Evolutionary conservation across 768 basidiomycete species (phyloP).

Genomic region (Udeniomyces megalosporus): DNA sequence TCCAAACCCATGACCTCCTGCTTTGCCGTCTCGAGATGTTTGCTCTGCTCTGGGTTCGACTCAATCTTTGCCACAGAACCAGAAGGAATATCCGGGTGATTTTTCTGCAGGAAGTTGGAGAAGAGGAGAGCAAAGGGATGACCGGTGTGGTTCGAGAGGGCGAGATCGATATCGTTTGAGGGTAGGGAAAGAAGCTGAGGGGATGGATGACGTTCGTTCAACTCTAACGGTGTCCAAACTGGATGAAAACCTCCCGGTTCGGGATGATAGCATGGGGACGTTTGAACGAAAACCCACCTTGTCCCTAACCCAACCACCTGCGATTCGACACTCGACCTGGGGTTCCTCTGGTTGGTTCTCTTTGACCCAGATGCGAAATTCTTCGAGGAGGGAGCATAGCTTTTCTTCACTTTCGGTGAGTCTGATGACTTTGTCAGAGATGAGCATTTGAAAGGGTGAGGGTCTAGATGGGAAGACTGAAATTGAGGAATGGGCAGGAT

Average conservation of each 20-base stretch:
- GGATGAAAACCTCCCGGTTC: not conserved
- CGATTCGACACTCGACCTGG: constrained; percentile 56
- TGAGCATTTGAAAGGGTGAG: constrained; percentile 2
- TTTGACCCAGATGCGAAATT: constrained; percentile 44
- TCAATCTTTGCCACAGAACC: constrained; percentile 60
- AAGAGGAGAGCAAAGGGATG: constrained; percentile 70
- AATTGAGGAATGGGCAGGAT: no score
- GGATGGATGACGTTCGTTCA: not conserved
- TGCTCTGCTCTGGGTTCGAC: constrained; percentile 89
- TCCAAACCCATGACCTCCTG: constrained; percentile 64
- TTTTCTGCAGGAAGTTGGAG: constrained; percentile 41
- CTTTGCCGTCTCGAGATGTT: constrained; percentile 90
- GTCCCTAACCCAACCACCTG: constrained; percentile 97
- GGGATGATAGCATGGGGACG: no score
- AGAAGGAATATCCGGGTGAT: constrained; percentile 20
- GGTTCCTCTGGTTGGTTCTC: constrained; percentile 42
- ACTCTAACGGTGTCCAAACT: not conserved
- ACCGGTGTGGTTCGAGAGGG: constrained; percentile 77
- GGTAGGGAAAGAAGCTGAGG: constrained; percentile 53
- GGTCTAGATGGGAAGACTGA: no score
- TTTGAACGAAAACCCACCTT: constrained; percentile 44
- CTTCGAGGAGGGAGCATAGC: constrained; percentile 63
- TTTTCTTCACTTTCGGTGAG: constrained; percentile 38
- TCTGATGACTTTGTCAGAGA: not conserved
- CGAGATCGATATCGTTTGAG: constrained; percentile 87